Base-by-base conservation (phyloP, 768 basidiomycete genomes). In the Boletus huronensis region DNA sequence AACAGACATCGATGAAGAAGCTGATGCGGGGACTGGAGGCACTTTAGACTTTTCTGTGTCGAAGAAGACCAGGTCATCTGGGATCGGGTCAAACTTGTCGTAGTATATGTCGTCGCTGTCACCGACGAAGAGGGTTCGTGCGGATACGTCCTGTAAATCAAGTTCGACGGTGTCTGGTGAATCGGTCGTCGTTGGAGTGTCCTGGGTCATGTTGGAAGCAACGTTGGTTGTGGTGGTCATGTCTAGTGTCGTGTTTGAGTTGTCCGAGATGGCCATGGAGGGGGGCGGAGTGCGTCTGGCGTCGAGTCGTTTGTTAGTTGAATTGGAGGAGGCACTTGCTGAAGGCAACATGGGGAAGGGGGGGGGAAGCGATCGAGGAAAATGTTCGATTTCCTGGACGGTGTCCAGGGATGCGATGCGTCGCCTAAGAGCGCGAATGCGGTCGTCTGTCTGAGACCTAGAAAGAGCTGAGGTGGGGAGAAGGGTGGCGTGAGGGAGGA, bases 21-120 rank as follows among this genome's bases (percentile, higher is more conserved):
- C 59, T 8, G 59, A 38, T 17, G 13, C 49, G 34, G 62, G 50
- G 13, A 14, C 32, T 11, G 59, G 39, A 4, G 53, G 23, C 19
- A 52, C n/a, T n/a, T 58, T 51, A 41, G 57, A 47, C 36, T 44
- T 54, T 23, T 61, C 43, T 8, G 54, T 7, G 36, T 60, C 52
- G 26, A 65, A 55, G 16, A 65, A 54, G 21, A 51, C 34, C 11
- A 60, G n/a, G 34, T 62, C 53, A 28, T 60, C 57, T 19, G 62
- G 66, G 31, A 58, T 58, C 36, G 49, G 77, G n/a, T 76, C 75
- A 48, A 81, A 58, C 16, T 68, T 68, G 42, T 71, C 74, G 78
- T 81, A 84, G 32, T 78, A 73, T 10, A 71, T 73, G 19, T 78
- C 79, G 42, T 83, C 82, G 49, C 73, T 76, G 35, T 70, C 72